Conservation (phyloP, 176 grass and related monocot genomes). For the Otatea glauca region DNA sequence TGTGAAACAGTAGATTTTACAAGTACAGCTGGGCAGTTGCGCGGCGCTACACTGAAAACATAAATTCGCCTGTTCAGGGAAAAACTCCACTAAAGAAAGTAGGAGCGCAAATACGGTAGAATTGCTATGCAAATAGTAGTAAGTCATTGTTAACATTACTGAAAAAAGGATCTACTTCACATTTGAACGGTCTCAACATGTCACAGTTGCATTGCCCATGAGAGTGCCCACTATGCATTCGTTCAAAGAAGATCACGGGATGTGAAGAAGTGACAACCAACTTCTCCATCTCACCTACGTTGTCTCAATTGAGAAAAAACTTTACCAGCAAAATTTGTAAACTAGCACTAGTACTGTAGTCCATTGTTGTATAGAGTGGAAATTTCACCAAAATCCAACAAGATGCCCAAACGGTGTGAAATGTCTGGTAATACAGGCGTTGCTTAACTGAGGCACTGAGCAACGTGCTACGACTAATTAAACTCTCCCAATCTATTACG, state of each 20-base stretch:
- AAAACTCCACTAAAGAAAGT: not conserved
- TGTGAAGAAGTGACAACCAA: not conserved
- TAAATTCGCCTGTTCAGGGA: not conserved
- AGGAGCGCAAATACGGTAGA: not conserved
- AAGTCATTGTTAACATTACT: not conserved
- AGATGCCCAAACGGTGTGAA: not conserved
- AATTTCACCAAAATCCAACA: not conserved
- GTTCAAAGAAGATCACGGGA: not conserved
- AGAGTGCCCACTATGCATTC: not conserved
- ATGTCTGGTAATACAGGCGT: not conserved
- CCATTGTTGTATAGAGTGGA: not conserved
- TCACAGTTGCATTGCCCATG: not conserved
- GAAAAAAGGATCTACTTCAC: not conserved
- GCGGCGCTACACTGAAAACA: not conserved
- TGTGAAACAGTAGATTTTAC: conserved; percentile 18
- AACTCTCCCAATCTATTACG: not conserved
- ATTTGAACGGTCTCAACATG: not conserved
- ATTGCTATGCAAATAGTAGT: not conserved
- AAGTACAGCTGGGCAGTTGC: not conserved
- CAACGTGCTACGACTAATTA: not conserved
- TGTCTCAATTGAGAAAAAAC: not conserved
- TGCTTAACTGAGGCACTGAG: not conserved
- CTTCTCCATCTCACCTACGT: not conserved
- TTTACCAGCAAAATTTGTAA: not conserved
- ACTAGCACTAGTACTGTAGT: not conserved